A percentile compares a stretch with the other conserved stretches of the same genome.
These are phyloP conservation scores for Leccinum fibrillosum DNA, from an alignment of 768 basidiomycete species.

Conservation along the genomic window DNA sequence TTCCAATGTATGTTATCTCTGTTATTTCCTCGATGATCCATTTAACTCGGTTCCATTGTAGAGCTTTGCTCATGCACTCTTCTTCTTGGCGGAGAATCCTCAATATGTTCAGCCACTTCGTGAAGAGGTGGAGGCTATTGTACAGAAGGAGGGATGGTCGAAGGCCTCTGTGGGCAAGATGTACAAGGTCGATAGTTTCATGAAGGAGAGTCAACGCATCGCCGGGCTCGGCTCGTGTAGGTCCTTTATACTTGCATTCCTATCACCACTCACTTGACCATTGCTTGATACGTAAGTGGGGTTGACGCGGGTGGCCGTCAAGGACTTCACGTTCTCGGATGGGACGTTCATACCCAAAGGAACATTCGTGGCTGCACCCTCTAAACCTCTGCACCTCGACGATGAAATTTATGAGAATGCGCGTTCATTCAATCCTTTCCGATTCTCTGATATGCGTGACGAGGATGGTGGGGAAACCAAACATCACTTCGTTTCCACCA, in stretches of 20 bases:
- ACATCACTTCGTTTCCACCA: background rate
- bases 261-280: background rate
- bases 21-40: background rate
- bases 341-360: conserved; percentile 23
- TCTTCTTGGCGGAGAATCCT: background rate
- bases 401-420: conserved; percentile 30
- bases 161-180: background rate
- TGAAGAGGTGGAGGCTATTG: background rate
- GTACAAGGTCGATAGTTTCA: background rate
- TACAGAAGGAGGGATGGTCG: background rate
- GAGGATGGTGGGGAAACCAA: conserved; percentile 23
- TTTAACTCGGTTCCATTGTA: background rate
- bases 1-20: background rate
- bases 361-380: conserved; percentile 26
- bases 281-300: conserved; percentile 13
- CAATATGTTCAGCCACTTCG: background rate
- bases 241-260: background rate
- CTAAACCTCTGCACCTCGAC: conserved; percentile 23
- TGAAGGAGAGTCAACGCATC: background rate
- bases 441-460: conserved; percentile 41
- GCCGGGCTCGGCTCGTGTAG: conserved; percentile 10
- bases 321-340: conserved; percentile 35
- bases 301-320: conserved; percentile 31
- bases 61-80: background rate
- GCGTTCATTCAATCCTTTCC: conserved; percentile 43